Evolutionary conservation across 495 filamentous ascomycete genomes (phyloP).

Genomic region (Neurospora discreta): DNA sequence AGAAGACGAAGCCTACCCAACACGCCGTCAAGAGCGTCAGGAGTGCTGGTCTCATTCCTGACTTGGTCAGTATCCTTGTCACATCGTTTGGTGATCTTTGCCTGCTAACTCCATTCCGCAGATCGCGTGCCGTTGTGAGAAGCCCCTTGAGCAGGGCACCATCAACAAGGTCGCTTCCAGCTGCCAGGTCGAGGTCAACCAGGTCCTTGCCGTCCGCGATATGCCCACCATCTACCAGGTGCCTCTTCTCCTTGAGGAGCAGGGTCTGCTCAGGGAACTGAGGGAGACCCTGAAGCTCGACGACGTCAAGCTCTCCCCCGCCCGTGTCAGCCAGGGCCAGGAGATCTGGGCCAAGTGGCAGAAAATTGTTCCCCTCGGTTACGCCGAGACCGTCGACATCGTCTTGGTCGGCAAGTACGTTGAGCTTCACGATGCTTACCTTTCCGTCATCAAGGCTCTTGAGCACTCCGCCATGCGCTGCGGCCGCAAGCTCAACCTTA

Average conservation of each 20-base stretch:
- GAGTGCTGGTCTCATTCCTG: conserved; percentile 72
- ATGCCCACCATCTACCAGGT: conserved; percentile 86
- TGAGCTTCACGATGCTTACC: conserved; percentile 65
- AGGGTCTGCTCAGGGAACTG: conserved; percentile 58
- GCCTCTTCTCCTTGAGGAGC: conserved; percentile 73
- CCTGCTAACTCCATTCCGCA: conserved; percentile 12
- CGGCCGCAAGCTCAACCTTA: conserved; percentile 63
- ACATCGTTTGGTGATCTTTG: background rate
- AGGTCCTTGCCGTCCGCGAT: conserved; percentile 79
- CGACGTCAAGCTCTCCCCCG: conserved; percentile 30
- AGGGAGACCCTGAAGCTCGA: conserved; percentile 49
- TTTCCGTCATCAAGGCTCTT: conserved; percentile 69
- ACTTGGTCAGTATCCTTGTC: conserved; percentile 44
- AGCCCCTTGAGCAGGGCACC: conserved; percentile 57
- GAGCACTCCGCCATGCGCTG: conserved; percentile 90
- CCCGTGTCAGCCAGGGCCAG: conserved; percentile 45
- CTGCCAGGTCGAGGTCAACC: conserved; percentile 70
- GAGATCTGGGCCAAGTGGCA: conserved; percentile 65
- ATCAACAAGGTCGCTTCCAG: conserved; percentile 79
- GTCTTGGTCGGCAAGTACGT: conserved; percentile 90
- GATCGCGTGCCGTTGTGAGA: conserved; percentile 88
- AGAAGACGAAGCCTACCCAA: conserved; percentile 97
- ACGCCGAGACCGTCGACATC: conserved; percentile 57
- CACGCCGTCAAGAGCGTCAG: conserved; percentile 73
- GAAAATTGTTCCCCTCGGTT: conserved; percentile 43